Evolutionary conservation across 176 grass and related monocot genomes (phyloP).

Genomic region (Pharus latifolius): DNA sequence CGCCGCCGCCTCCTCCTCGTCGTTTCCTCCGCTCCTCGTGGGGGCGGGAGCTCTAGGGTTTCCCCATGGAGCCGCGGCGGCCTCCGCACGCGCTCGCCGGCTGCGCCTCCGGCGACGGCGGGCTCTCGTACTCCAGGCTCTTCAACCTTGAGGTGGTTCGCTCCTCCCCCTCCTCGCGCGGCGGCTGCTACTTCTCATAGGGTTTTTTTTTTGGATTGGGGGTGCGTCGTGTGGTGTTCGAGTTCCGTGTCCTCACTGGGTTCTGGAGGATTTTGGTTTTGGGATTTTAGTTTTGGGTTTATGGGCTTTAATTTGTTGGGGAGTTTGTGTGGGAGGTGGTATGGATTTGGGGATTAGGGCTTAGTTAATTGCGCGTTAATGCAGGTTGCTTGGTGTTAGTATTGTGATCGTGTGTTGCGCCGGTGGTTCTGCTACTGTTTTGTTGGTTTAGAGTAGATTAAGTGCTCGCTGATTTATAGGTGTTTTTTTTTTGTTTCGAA

Average conservation of each 20-base stretch:
- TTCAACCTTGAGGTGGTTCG: slow-evolving; percentile 80
- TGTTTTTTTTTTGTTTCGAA: no score
- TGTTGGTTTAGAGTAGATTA: background rate
- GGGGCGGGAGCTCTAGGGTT: slow-evolving; percentile 30
- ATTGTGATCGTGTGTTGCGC: background rate
- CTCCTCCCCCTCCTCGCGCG: background rate
- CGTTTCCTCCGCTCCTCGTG: no score
- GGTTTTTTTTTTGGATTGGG: background rate
- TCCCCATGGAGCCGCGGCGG: slow-evolving; percentile 71
- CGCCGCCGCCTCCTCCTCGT: background rate
- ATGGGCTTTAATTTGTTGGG: background rate
- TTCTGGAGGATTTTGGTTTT: slow-evolving; percentile 2
- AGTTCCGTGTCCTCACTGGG: background rate
- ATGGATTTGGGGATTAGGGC: background rate
- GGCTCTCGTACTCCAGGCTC: slow-evolving; percentile 63
- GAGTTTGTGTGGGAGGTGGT: background rate
- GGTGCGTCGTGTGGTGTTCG: background rate
- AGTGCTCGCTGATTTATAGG: background rate
- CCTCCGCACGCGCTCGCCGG: slow-evolving; percentile 35
- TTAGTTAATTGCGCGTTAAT: slow-evolving; percentile 8
- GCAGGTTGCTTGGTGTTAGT: background rate
- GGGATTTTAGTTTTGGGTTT: background rate
- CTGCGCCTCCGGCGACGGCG: slow-evolving; percentile 44
- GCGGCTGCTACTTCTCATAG: background rate
- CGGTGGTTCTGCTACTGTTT: slow-evolving; percentile 7